Conservation (phyloP, 768 basidiomycete species). For the Mycena metata region DNA sequence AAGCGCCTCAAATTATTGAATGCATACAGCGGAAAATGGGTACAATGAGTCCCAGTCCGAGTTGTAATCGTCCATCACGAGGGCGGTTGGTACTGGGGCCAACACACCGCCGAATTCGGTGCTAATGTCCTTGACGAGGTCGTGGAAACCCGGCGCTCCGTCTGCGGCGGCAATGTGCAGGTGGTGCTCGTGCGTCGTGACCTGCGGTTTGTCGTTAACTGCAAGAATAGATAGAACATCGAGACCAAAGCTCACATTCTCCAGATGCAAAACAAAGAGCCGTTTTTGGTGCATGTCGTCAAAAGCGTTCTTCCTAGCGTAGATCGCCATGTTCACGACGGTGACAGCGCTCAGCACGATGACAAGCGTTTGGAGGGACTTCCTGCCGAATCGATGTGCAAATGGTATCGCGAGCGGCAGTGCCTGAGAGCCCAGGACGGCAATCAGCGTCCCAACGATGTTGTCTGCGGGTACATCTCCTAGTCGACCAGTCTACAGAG, state of each 20-base stretch:
- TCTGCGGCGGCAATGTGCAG: conserved; percentile 89
- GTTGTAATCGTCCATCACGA: conserved; percentile 82
- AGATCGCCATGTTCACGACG: conserved; percentile 68
- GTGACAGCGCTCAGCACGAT: conserved; percentile 62
- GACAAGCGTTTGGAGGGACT: conserved; percentile 54
- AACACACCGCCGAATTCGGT: conserved; percentile 66
- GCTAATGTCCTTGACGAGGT: conserved; percentile 73
- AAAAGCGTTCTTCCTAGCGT: conserved; percentile 74
- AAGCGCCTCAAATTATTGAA: not conserved
- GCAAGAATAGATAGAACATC: not conserved
- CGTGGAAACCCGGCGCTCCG: conserved; percentile 80
- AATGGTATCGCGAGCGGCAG: conserved; percentile 78
- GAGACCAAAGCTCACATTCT: conserved; percentile 74
- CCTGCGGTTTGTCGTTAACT: conserved; percentile 54
- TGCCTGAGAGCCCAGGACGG: conserved; percentile 66
- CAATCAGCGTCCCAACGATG: conserved; percentile 85
- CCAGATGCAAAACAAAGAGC: conserved; percentile 84
- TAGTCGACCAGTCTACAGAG: conserved; percentile 81
- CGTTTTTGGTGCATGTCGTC: conserved; percentile 91
- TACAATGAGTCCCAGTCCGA: conserved; percentile 91
- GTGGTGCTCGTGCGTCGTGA: conserved; percentile 78
- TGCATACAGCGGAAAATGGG: conserved; percentile 80
- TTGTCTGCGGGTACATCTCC: conserved; percentile 91
- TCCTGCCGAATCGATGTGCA: conserved; percentile 74
- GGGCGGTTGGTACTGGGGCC: conserved; percentile 52